Evolutionary conservation across 495 filamentous ascomycete species (phyloP), one percentile per base, ranked within the genome.

Genomic region (Hypoxylon subgilvum): DNA sequence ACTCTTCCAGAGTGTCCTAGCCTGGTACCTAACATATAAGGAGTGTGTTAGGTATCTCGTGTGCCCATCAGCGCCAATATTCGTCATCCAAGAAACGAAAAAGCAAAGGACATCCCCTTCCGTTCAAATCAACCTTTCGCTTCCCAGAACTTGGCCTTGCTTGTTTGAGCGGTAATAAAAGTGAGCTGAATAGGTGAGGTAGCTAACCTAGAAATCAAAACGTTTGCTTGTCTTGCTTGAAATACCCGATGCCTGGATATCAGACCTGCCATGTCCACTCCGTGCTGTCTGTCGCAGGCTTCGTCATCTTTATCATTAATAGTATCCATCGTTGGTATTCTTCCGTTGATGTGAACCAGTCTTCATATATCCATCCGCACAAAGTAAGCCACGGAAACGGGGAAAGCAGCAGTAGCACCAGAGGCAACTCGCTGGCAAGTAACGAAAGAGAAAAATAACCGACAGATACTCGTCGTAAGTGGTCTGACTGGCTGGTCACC

Each of bases 21-120:
- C 41, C n/a, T n/a, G n/a, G 42, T 36, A 52, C 13, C 49, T 47
- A 58, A 53, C 48, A 52, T 22, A 43, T 53, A 63, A 53, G 48
- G 60, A 63, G 53, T 18, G 60, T 50, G 42, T 52, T 62, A n/a
- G 61, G 63, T 62, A 66, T 61, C 55, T 65, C 52, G 55, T 57
- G 52, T 52, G 36, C 44, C 58, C 52, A 58, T 65, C 28, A 50
- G 45, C 46, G 45, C 42, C 34, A 19, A 27, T 38, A 52, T 60
- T 35, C 28, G 8, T 56, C 34, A 45, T 50, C 54, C 32, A 57
- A 46, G 32, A 50, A 34, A 58, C 50, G 34, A n/a, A 55, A 46
- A 65, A 44, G 48, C 0, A 57, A 38, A 17, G 1, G 34, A n/a
- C n/a, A n/a, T n/a, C n/a, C n/a, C n/a, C n/a, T n/a, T n/a, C 18